phyloP scores from a whole-genome alignment of 2,329 filamentous ascomycete species.

The Hyphodiscus sp. region DNA sequence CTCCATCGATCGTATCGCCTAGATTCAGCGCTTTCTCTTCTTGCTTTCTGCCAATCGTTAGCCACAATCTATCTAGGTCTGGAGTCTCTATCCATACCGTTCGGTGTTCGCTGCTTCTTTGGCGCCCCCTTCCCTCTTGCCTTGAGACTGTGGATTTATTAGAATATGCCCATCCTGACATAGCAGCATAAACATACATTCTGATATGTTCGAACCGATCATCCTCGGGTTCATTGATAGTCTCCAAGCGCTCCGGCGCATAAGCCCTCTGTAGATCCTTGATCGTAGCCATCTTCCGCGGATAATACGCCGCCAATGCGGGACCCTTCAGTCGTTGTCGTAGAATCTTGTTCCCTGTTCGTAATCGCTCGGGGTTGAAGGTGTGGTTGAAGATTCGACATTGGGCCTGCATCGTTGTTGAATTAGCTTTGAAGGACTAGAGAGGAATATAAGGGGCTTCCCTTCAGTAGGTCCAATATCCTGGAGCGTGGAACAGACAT shows the following conservation, averaged over 20 bases:
- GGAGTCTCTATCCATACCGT: slow-evolving; percentile 25
- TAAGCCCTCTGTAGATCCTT: slow-evolving; percentile 62
- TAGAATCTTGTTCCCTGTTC: slow-evolving; percentile 86
- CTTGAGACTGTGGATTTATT: slow-evolving; percentile 52
- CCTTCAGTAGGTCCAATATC: slow-evolving; percentile 72
- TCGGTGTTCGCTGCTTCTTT: slow-evolving; percentile 74
- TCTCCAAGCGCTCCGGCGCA: slow-evolving; percentile 35
- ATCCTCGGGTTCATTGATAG: slow-evolving; percentile 67
- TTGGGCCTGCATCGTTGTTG: slow-evolving; percentile 57
- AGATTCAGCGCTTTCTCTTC: slow-evolving; percentile 39
- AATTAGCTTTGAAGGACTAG: not conserved
- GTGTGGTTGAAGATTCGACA: slow-evolving; percentile 87
- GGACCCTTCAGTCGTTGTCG: slow-evolving; percentile 85
- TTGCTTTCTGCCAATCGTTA: slow-evolving; percentile 33
- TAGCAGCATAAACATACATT: slow-evolving; percentile 39
- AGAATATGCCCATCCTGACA: slow-evolving; percentile 3
- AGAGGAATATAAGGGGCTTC: slow-evolving; percentile 31
- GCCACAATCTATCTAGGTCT: not conserved
- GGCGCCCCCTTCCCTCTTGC: slow-evolving; percentile 79
- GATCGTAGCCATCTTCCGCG: slow-evolving; percentile 56
- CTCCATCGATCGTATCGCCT: slow-evolving; percentile 8
- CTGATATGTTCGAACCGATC: slow-evolving; percentile 71
- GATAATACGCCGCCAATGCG: slow-evolving; percentile 80
- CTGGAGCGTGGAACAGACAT: slow-evolving; percentile 58
- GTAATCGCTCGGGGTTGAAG: slow-evolving; percentile 77